These are phyloP conservation scores for Delonix regia DNA, from an alignment of 306 rosid genomes.

Conservation along the genomic window DNA sequence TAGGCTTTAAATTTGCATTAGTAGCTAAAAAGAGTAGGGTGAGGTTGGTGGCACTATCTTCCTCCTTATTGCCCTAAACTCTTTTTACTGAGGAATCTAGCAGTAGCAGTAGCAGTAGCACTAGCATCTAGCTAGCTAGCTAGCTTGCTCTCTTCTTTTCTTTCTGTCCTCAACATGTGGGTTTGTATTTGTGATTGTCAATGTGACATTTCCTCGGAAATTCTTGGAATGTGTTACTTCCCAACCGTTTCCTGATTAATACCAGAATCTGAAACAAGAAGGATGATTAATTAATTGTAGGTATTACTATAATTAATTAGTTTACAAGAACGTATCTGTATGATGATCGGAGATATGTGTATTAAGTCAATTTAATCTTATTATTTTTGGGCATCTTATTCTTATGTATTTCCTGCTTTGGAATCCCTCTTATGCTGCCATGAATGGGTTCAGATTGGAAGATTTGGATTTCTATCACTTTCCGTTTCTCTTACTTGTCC, in stretches of 20 bases:
- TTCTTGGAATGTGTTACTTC: slow-evolving; percentile 34
- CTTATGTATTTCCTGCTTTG: neutral
- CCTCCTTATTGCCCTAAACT: neutral
- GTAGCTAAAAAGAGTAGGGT: slow-evolving; percentile 27
- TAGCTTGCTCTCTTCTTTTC: neutral
- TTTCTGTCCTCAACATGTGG: slow-evolving; percentile 30
- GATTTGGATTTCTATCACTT: too few species aligned
- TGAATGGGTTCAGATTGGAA: too few species aligned
- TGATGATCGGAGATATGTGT: neutral
- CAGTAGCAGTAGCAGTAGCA: neutral
- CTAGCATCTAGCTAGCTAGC: neutral
- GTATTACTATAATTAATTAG: slow-evolving; percentile 1
- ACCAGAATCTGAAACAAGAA: neutral
- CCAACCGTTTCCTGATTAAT: slow-evolving; percentile 26
- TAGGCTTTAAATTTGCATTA: slow-evolving; percentile 3
- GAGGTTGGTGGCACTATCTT: slow-evolving; percentile 40
- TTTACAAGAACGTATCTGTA: neutral
- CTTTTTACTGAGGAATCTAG: slow-evolving; percentile 33
- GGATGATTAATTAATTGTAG: neutral
- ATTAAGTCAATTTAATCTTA: slow-evolving; percentile 33
- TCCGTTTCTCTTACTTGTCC: too few species aligned
- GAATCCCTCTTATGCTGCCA: too few species aligned
- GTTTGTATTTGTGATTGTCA: neutral
- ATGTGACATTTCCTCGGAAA: slow-evolving; percentile 50
- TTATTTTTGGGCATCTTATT: slow-evolving; percentile 36